phyloP scores from a whole-genome alignment of 31 red algal species.

The Odonthalia washingtoniensis region DNA sequence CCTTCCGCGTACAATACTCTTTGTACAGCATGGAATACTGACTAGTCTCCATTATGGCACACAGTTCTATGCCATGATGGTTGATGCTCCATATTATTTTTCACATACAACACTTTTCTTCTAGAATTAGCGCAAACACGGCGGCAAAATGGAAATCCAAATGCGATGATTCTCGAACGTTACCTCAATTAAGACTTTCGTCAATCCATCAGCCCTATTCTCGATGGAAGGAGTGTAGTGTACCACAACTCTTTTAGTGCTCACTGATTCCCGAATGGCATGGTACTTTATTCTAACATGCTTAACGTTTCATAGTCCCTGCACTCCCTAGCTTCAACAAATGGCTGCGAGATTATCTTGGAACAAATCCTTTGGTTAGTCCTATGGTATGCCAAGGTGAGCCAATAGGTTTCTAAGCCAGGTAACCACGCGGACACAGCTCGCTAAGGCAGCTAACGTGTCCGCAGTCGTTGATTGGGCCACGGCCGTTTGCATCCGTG shows the following conservation, averaged over 20 bases:
- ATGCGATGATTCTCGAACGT: not conserved
- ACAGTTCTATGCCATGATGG: too few relatives aligned
- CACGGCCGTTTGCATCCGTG: slow-evolving; percentile 14
- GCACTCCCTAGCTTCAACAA: slow-evolving; percentile 6
- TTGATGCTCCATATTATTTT: too few relatives aligned
- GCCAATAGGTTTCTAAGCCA: slow-evolving; percentile 5
- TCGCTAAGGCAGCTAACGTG: not conserved
- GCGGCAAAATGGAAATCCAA: too few relatives aligned
- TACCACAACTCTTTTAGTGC: not conserved
- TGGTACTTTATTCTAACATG: slow-evolving; percentile 38
- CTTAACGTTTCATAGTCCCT: slow-evolving; percentile 38
- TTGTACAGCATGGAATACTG: too few relatives aligned
- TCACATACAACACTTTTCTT: too few relatives aligned
- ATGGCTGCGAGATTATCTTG: slow-evolving; percentile 39
- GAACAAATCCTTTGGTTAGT: not conserved
- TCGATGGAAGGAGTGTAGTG: not conserved
- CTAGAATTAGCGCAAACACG: too few relatives aligned
- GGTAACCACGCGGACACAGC: not conserved
- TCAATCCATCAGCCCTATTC: slow-evolving; percentile 21
- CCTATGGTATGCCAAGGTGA: not conserved
- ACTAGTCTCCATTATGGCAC: too few relatives aligned
- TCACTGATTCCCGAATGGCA: not conserved
- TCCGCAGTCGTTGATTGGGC: slow-evolving; percentile 17
- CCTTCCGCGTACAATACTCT: too few relatives aligned
- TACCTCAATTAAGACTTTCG: slow-evolving; percentile 10